A percentile compares a stretch with the other conserved stretches of the same genome.
These are phyloP conservation scores for Melanopsichium pennsylvanicum DNA, from an alignment of 1,284 basidiomycete species.

Conservation along the genomic window DNA sequence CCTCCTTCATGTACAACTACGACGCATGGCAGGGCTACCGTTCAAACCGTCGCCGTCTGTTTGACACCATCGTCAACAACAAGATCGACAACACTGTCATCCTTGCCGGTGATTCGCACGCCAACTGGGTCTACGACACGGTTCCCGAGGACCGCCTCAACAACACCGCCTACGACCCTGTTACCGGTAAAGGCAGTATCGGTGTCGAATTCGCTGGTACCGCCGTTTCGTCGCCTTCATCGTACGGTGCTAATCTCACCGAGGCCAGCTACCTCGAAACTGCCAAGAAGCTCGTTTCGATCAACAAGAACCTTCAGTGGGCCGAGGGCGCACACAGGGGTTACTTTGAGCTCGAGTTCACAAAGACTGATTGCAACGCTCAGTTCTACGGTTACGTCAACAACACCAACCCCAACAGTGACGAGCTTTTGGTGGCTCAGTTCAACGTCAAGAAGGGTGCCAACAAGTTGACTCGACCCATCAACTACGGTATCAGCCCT, in stretches of 20 bases:
- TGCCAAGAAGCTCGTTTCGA: conserved; percentile 66
- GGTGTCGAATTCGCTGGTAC: conserved; percentile 76
- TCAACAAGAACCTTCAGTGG: conserved; percentile 73
- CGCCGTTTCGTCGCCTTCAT: conserved; percentile 72
- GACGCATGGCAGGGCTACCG: conserved; percentile 76
- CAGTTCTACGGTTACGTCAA: conserved; percentile 74
- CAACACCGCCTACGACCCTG: conserved; percentile 69
- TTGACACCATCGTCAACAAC: conserved; percentile 70
- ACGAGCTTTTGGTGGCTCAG: conserved; percentile 66
- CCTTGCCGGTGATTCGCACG: conserved; percentile 75
- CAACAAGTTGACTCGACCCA: conserved; percentile 72
- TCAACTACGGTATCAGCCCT: conserved; percentile 68
- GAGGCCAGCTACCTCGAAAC: conserved; percentile 67
- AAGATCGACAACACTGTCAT: conserved; percentile 70
- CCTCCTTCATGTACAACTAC: conserved; percentile 69
- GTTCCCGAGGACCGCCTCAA: conserved; percentile 46
- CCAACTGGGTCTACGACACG: conserved; percentile 65
- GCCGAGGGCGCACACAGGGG: conserved; percentile 74
- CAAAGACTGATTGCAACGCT: conserved; percentile 67
- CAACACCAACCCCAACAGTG: conserved; percentile 70
- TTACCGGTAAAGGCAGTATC: conserved; percentile 71
- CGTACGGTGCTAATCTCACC: conserved; percentile 70
- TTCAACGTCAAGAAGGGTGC: conserved; percentile 67
- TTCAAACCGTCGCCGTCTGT: conserved; percentile 72
- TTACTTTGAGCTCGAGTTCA: conserved; percentile 68